Evolutionary conservation across 2,329 filamentous ascomycete genomes (phyloP).

Genomic region (Didymella segeticola): DNA sequence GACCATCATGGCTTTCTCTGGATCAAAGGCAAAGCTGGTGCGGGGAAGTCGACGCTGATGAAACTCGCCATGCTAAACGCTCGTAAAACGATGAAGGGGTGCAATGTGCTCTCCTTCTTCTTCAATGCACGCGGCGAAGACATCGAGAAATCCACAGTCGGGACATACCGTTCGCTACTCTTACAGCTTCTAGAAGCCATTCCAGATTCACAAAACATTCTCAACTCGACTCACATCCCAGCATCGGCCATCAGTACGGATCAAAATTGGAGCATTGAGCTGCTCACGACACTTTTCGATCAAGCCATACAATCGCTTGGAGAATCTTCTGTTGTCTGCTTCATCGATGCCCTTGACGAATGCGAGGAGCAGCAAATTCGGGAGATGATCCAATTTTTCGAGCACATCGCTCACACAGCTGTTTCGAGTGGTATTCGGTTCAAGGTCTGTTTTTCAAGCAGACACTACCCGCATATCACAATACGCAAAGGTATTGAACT

Average conservation of each 20-base stretch:
- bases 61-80: constrained; percentile 35
- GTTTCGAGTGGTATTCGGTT: not conserved
- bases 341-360: constrained; percentile 59
- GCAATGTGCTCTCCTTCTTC: constrained; percentile 28
- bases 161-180: constrained; percentile 35
- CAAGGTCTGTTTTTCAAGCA: constrained; percentile 21
- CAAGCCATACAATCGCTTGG: constrained; percentile 22
- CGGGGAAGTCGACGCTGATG: constrained; percentile 55
- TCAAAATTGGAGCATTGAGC: constrained; percentile 21
- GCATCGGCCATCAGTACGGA: constrained; percentile 1
- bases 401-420: constrained; percentile 45
- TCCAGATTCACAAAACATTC: constrained; percentile 17
- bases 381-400: constrained; percentile 55
- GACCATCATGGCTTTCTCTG: constrained; percentile 28
- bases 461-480: constrained; percentile 57
- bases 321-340: constrained; percentile 26
- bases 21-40: constrained; percentile 43
- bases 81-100: constrained; percentile 13
- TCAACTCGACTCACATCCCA: constrained; percentile 7
- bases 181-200: constrained; percentile 30
- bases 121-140: constrained; percentile 35
- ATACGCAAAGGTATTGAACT: constrained; percentile 37
- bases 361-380: constrained; percentile 53
- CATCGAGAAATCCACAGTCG: constrained; percentile 31
- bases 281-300: constrained; percentile 27